A percentile compares a stretch with the other conserved stretches of the same genome.
These are phyloP conservation scores for Cystoderma amianthinum DNA, from an alignment of 768 basidiomycete species.

Conservation along the genomic window DNA sequence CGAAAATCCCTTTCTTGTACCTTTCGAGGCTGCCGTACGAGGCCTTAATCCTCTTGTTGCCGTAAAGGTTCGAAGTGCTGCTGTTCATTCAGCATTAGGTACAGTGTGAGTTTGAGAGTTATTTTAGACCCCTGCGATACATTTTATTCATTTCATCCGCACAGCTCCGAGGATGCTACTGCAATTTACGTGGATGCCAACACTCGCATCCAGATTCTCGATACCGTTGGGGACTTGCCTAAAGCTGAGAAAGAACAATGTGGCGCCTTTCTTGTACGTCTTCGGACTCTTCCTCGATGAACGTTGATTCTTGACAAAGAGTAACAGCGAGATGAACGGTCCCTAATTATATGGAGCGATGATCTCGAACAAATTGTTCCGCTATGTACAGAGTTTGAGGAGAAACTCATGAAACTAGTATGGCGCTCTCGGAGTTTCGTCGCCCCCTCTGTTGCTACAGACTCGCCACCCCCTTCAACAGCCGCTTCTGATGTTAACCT, in stretches of 20 bases:
- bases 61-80: conserved; percentile 73
- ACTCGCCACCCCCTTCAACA: conserved; percentile 36
- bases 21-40: conserved; percentile 77
- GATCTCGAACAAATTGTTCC: conserved; percentile 63
- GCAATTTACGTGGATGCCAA: conserved; percentile 69
- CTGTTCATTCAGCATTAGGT: conserved; percentile 71
- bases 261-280: conserved; percentile 75
- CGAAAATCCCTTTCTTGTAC: conserved; percentile 71
- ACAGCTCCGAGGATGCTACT: conserved; percentile 49
- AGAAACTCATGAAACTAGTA: conserved; percentile 53
- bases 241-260: conserved; percentile 88
- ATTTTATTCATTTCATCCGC: conserved; percentile 4
- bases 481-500: conserved; percentile 50
- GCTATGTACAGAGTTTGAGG: conserved; percentile 65
- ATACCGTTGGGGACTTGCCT: conserved; percentile 58
- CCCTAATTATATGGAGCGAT: conserved; percentile 82
- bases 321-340: conserved; percentile 56
- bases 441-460: conserved; percentile 28
- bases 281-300: conserved; percentile 1
- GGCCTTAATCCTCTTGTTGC: conserved; percentile 78
- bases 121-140: neutral
- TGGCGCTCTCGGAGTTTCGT: conserved; percentile 38
- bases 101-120: conserved; percentile 44
- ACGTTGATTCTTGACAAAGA: too few species aligned
- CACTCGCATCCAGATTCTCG: conserved; percentile 83